Evolutionary conservation across 345 rosid species (phyloP), one percentile per base, ranked within the genome.

Genomic region (Hirschfeldia incana): DNA sequence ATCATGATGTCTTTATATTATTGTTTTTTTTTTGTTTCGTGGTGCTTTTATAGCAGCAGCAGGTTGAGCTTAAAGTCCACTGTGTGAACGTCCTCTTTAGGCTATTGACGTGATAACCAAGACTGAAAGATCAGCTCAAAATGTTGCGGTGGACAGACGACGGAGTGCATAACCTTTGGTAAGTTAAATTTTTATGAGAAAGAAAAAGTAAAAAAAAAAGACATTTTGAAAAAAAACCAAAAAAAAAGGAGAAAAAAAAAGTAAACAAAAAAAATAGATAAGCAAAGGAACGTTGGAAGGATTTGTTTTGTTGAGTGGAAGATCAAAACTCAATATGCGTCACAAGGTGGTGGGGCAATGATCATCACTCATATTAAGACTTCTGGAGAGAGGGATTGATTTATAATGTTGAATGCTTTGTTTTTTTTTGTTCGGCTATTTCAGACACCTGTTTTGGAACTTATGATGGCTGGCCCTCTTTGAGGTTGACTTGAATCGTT

Each of bases 11-110:
- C 67, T 67, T 81, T 76, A 61, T 72, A 49, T 61, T 65, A 61
- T 74, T 69, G 37, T 16, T 37, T 69, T n/a, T 53, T 75, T 65
- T 36, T 49, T 2, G 72, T 69, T 76, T 66, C 60, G 49, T 76
- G 76, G 65, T 70, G 57, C 69, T 76, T 60, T 49, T 36, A 51
- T 76, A 69, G 78, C 78, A 74, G 60, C 69, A 81, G 55, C 81
- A 81, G 76, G 84, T 61, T 76, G 37, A 81, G 84, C 74, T 76
- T 81, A 72, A 77, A 81, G 81, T 81, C 78, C 32, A 67, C 46
- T 77, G 80, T 77, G 80, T 81, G 74, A 80, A 76, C 83, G 62
- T 80, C 79, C 71, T 74, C 71, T 74, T 12, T 75, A 75, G 83
- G 76, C 76, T 75, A 37, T 75, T 55, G 83, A 75, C 82, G 78